Evolutionary conservation across 805 yeast species (phyloP), one percentile per base, ranked within the genome.

Genomic region (Groenewaldozyma tartarivorans): DNA sequence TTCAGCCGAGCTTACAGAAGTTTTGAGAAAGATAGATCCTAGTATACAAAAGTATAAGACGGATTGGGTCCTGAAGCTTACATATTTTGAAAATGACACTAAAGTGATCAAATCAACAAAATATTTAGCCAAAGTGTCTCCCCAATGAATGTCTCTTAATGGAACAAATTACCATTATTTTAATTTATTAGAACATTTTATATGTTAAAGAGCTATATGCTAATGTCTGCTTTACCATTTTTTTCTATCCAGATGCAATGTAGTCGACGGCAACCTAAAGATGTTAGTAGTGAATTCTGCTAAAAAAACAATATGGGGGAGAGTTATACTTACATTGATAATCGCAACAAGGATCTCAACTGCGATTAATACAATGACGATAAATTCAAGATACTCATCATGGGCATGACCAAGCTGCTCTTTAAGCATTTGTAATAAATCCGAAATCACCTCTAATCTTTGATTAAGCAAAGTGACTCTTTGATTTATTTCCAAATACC

Each of bases 331-430:
- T 19, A 87, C 85, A 55, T 88, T 88, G 32, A 88, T 69, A 7
- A 90, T 69, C 16, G 96, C 88, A 4, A 90, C 94, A 24, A 88
- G 62, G 13, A 90, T 94, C 63, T 90, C 95, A 5, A 88, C 92
- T 2, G 90, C 95, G 44, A 92, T 94, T 39, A 92, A 66, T 19
- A 87, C 78, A 41, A 92, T 87, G 16, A 92, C 96, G 30, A 90
- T 82, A 50, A 85, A 79, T 56, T 90, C 97, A 48, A 90, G 68
- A 50, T 86, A 86, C 61, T 88, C 96, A 40, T 58, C 88, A 53
- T 88, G 94, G 1, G 92, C 81, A 61, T 90, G 97, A 1, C 96
- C 96, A 53, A 90, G 69, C 62, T 92, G 98, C 57, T 92, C 98
- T 60, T 92, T 92, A 53, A 92, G 72, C 96, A 92, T 88, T 57